These are phyloP conservation scores for Calonectria hawksworthii DNA, from an alignment of 2,329 filamentous ascomycete species.

Conservation along the genomic window DNA sequence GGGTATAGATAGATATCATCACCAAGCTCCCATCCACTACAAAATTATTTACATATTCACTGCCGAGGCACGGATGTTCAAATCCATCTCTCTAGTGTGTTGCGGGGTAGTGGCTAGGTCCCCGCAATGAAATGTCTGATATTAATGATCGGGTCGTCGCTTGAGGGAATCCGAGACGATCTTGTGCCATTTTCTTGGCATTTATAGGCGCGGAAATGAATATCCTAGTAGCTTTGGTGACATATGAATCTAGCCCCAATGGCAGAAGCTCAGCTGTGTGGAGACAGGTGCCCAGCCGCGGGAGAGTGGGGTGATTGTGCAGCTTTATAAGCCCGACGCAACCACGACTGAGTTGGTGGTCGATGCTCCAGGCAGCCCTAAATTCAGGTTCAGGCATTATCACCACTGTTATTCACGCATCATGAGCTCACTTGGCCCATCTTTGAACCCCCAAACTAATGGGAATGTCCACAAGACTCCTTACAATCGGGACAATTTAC, in stretches of 20 bases:
- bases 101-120: constrained; percentile 12
- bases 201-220: constrained; percentile 20
- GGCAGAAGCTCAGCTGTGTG: background rate
- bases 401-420: background rate
- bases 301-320: background rate
- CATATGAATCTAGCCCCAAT: background rate
- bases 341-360: background rate
- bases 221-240: constrained; percentile 1
- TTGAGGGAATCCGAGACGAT: constrained; percentile 17
- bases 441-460: constrained; percentile 33
- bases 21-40: background rate
- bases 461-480: constrained; percentile 35
- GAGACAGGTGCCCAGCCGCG: background rate
- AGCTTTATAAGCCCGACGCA: background rate
- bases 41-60: background rate
- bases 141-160: constrained; percentile 9
- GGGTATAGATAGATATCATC: constrained; percentile 8
- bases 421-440: constrained; percentile 44
- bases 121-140: constrained; percentile 11
- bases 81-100: constrained; percentile 3
- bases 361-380: background rate
- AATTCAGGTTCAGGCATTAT: background rate
- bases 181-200: background rate
- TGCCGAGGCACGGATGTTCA: constrained; percentile 23
- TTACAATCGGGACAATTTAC: constrained; percentile 50